Conservation (phyloP, 2,329 filamentous ascomycete genomes). For the Onygena corvina region DNA sequence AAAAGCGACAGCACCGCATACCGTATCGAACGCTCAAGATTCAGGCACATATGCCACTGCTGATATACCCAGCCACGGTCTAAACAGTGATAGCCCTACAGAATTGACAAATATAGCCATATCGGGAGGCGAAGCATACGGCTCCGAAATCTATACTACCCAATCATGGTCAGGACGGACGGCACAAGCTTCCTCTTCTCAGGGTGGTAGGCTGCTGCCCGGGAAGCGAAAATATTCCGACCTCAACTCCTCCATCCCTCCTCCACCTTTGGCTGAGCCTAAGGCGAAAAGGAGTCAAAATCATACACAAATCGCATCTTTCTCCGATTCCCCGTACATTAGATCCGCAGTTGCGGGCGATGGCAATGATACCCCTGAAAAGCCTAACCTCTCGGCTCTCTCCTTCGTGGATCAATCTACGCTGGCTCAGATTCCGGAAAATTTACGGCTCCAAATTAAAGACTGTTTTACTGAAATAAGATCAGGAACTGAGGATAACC, state of each 20-base stretch:
- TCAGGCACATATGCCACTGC: neutral
- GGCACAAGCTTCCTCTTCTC: neutral
- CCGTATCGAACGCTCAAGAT: too few species aligned
- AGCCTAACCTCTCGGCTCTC: neutral
- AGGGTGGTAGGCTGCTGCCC: neutral
- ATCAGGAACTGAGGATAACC: neutral
- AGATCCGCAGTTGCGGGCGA: neutral
- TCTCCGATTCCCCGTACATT: neutral
- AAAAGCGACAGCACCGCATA: slow-evolving; percentile 6
- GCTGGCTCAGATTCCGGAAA: neutral
- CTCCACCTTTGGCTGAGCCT: neutral
- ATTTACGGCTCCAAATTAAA: neutral
- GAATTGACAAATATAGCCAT: neutral
- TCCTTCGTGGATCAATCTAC: neutral
- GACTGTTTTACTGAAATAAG: neutral
- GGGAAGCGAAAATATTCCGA: slow-evolving; percentile 2
- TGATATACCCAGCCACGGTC: neutral
- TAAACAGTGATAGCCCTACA: neutral
- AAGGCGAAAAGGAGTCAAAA: neutral
- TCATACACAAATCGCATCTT: neutral
- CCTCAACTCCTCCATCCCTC: neutral
- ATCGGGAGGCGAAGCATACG: neutral
- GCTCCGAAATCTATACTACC: neutral
- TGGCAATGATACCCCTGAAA: neutral
- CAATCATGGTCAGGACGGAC: neutral